A percentile compares a stretch with the other conserved stretches of the same genome.
phyloP scores from a whole-genome alignment of 805 yeast genomes.

The Wickerhamiella shivajii region DNA sequence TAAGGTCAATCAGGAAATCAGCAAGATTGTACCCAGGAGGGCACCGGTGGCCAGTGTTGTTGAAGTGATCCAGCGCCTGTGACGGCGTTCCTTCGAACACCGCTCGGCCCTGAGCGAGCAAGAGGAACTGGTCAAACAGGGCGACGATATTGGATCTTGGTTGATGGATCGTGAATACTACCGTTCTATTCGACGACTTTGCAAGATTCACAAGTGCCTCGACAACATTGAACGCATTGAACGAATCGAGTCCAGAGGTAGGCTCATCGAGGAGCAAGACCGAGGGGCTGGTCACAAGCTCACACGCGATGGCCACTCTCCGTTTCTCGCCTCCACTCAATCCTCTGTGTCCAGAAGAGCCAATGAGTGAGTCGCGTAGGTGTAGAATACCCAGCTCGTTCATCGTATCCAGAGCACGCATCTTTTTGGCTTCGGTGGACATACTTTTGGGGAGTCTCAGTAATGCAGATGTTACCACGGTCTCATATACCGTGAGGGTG shows the following conservation, averaged over 20 bases:
- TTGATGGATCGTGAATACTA: constrained; percentile 89
- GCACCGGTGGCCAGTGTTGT: constrained; percentile 60
- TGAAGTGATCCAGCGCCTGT: constrained; percentile 61
- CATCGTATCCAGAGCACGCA: constrained; percentile 72
- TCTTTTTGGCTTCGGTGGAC: constrained; percentile 56
- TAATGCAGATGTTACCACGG: constrained; percentile 82
- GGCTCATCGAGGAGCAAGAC: constrained; percentile 81
- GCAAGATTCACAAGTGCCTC: constrained; percentile 74
- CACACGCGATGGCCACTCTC: constrained; percentile 88
- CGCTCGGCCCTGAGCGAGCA: constrained; percentile 72
- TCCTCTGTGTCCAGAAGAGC: constrained; percentile 81
- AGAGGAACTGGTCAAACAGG: constrained; percentile 64
- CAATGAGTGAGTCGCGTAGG: constrained; percentile 75
- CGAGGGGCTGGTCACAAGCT: constrained; percentile 76
- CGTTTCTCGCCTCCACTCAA: constrained; percentile 89
- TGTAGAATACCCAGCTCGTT: constrained; percentile 70
- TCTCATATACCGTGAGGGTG: constrained; percentile 89
- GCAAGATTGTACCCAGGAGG: constrained; percentile 90
- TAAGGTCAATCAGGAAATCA: constrained; percentile 81
- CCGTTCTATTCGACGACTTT: constrained; percentile 66
- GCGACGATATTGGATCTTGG: constrained; percentile 94
- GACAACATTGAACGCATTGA: constrained; percentile 80
- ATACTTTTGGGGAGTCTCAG: constrained; percentile 70
- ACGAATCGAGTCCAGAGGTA: constrained; percentile 90
- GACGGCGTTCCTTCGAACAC: constrained; percentile 79